These are phyloP conservation scores for Lecanosticta acicola DNA, from an alignment of 2,329 filamentous ascomycete genomes.

Conservation along the genomic window DNA sequence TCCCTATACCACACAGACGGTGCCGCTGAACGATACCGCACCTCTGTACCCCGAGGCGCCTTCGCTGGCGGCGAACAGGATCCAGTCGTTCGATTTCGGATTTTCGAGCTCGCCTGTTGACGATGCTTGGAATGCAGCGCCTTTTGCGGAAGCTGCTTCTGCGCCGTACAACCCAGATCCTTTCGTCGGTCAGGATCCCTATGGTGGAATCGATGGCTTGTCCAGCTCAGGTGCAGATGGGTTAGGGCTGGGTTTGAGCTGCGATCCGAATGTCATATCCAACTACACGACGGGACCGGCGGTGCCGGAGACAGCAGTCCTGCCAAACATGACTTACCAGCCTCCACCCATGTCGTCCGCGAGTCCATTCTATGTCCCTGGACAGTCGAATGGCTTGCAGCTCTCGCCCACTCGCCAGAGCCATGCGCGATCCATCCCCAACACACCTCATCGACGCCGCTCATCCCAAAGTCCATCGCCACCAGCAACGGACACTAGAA, in stretches of 20 bases:
- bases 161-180: constrained; percentile 15
- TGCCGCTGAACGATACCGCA: constrained; percentile 28
- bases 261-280: constrained; percentile 27
- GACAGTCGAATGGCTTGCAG: constrained; percentile 23
- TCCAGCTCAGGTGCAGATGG: constrained; percentile 7
- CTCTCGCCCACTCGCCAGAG: constrained; percentile 12
- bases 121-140: constrained; percentile 17
- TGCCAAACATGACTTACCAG: constrained; percentile 11
- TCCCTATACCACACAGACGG: constrained; percentile 19
- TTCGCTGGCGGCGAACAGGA: constrained; percentile 21
- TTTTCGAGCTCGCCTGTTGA: constrained; percentile 23
- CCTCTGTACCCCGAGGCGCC: constrained; percentile 26
- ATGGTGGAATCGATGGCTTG: constrained; percentile 14
- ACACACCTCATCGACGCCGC: constrained; percentile 19
- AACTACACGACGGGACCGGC: constrained; percentile 13
- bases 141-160: constrained; percentile 15
- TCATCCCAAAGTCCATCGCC: constrained; percentile 23
- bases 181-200: constrained; percentile 20
- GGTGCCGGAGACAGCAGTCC: constrained; percentile 6
- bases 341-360: constrained; percentile 9
- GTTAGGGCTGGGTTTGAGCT: constrained; percentile 31
- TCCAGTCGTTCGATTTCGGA: constrained; percentile 31
- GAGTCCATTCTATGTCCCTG: constrained; percentile 20
- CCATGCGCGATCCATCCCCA: constrained; percentile 9
- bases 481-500: constrained; percentile 22